Conservation (phyloP, 2,329 filamentous ascomycete genomes). For the Penicillium griseofulvum region DNA sequence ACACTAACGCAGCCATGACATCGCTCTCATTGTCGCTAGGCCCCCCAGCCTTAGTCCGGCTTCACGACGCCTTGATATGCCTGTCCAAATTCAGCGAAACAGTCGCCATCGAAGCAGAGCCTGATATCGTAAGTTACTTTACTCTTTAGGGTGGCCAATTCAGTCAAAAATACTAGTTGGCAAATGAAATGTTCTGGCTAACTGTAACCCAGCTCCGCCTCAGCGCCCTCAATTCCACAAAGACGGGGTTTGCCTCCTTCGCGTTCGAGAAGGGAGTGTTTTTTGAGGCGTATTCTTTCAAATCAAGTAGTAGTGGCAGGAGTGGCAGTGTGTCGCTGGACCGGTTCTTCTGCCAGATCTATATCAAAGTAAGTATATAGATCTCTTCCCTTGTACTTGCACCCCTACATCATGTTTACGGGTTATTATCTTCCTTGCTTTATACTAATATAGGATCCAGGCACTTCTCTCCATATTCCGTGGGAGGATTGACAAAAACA, state of each 20-base stretch:
- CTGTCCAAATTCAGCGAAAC: conserved; percentile 63
- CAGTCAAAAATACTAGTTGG: too few species aligned
- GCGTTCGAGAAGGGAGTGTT: conserved; percentile 54
- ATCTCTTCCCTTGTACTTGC: not conserved
- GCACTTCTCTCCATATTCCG: conserved; percentile 63
- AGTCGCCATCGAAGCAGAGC: conserved; percentile 61
- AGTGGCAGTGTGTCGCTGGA: conserved; percentile 37
- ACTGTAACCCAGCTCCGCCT: conserved; percentile 52
- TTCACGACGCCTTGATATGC: conserved; percentile 61
- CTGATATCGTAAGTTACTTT: conserved; percentile 50
- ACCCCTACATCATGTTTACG: not conserved
- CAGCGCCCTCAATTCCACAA: conserved; percentile 61
- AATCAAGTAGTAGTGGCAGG: conserved; percentile 24
- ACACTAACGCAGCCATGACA: conserved; percentile 26
- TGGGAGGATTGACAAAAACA: conserved; percentile 56
- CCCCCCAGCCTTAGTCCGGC: conserved; percentile 53
- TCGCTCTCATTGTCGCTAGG: conserved; percentile 53
- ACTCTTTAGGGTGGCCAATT: not conserved
- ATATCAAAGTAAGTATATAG: conserved; percentile 51
- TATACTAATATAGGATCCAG: conserved; percentile 29
- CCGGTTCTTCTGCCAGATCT: conserved; percentile 59
- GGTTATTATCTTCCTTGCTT: not conserved
- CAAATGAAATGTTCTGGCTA: not conserved
- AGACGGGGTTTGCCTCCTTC: conserved; percentile 63
- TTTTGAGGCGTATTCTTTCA: conserved; percentile 59